A percentile compares a stretch with the other conserved stretches of the same genome.
Evolutionary conservation across 23 red algal species (phyloP).

Genomic region (Gracilaria vermiculophylla): DNA sequence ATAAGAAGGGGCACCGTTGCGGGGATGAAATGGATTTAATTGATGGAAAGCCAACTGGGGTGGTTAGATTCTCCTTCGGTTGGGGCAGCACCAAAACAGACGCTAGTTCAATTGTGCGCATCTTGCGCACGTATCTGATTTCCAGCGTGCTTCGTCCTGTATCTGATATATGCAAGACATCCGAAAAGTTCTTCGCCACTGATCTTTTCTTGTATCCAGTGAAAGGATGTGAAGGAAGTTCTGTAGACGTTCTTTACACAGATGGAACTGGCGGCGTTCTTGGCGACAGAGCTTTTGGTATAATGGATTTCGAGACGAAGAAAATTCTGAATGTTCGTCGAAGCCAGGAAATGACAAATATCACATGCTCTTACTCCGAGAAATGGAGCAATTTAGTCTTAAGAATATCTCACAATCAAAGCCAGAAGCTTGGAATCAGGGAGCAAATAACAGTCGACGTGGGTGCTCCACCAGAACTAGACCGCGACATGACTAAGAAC

Average conservation of each 20-base stretch:
- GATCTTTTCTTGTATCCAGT: slow-evolving; percentile 36
- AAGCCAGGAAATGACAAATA: neutral
- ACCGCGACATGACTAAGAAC: neutral
- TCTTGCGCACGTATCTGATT: neutral
- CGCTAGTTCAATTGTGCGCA: slow-evolving; percentile 1
- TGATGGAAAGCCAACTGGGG: slow-evolving; percentile 44
- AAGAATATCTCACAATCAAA: neutral
- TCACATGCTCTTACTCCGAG: neutral
- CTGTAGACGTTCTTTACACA: neutral
- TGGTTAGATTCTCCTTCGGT: slow-evolving; percentile 46
- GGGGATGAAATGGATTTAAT: slow-evolving; percentile 50
- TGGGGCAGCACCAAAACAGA: slow-evolving; percentile 31
- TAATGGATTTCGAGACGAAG: neutral
- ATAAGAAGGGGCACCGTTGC: slow-evolving; percentile 6
- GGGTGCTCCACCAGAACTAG: neutral
- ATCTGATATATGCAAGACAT: neutral
- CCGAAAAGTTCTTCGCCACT: neutral
- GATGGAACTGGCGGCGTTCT: neutral
- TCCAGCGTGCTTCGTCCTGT: neutral
- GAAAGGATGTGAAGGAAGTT: slow-evolving; percentile 34
- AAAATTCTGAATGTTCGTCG: neutral
- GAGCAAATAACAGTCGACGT: slow-evolving; percentile 1
- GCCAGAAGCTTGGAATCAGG: neutral
- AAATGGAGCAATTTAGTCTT: neutral
- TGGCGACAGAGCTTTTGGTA: slow-evolving; percentile 26